These are phyloP conservation scores for Coleophoma cylindrospora DNA, from an alignment of 2,329 filamentous ascomycete genomes.

Conservation along the genomic window DNA sequence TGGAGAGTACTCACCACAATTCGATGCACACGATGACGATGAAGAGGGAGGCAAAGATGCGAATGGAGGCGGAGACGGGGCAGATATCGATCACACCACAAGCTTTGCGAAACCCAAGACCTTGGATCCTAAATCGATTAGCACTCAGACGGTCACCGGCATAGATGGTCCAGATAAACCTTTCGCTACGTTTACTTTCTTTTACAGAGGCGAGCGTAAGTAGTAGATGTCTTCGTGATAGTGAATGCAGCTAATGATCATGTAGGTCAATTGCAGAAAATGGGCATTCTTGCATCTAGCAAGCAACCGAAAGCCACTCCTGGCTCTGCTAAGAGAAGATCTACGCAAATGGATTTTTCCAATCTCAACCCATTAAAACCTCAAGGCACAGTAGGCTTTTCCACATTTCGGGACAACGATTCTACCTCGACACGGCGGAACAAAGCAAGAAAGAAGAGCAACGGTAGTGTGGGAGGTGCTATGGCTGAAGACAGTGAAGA, in stretches of 20 bases:
- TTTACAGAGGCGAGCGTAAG: slow-evolving; percentile 93
- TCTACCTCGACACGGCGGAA: slow-evolving; percentile 49
- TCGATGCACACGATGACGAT: slow-evolving; percentile 93
- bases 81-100: slow-evolving; percentile 91
- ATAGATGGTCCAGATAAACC: slow-evolving; percentile 95
- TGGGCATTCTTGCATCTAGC: slow-evolving; percentile 71
- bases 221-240: slow-evolving; percentile 17
- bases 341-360: slow-evolving; percentile 78
- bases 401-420: slow-evolving; percentile 74
- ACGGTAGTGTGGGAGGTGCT: slow-evolving; percentile 46
- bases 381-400: slow-evolving; percentile 84
- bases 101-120: slow-evolving; percentile 97
- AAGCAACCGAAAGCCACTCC: slow-evolving; percentile 61
- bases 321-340: slow-evolving; percentile 68
- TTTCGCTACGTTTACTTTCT: slow-evolving; percentile 95
- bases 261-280: slow-evolving; percentile 88
- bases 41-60: slow-evolving; percentile 51
- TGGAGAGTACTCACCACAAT: slow-evolving; percentile 96
- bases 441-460: slow-evolving; percentile 58
- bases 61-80: slow-evolving; percentile 60
- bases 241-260: too few relatives aligned
- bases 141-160: slow-evolving; percentile 97
- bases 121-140: slow-evolving; percentile 93
- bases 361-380: slow-evolving; percentile 79
- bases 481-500: slow-evolving; percentile 71